A percentile compares a stretch with the other conserved stretches of the same genome.
Evolutionary conservation across 768 basidiomycete genomes (phyloP).

Genomic region (Pulveroboletus sp.): DNA sequence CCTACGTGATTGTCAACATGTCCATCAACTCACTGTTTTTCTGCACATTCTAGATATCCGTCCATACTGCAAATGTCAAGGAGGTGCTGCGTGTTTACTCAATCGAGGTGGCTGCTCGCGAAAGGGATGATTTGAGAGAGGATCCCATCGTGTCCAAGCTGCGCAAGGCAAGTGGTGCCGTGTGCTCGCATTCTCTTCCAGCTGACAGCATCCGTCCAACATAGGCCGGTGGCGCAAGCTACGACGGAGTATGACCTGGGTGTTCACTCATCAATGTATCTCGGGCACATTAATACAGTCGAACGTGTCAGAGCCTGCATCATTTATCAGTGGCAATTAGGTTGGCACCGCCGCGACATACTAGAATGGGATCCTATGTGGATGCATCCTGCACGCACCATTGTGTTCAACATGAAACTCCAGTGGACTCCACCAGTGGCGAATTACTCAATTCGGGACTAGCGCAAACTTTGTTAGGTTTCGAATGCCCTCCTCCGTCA

Average conservation of each 20-base stretch:
- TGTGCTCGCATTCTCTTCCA: conserved; percentile 9
- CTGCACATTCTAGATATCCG: conserved; percentile 67
- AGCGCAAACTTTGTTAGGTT: conserved; percentile 48
- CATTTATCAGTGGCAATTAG: conserved; percentile 22
- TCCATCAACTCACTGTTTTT: conserved; percentile 30
- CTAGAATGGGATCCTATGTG: conserved; percentile 2
- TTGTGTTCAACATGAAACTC: background rate
- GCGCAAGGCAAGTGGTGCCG: conserved; percentile 62
- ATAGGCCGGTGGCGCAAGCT: conserved; percentile 86
- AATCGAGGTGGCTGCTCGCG: conserved; percentile 84
- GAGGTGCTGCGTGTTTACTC: conserved; percentile 71
- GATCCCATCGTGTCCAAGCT: conserved; percentile 79
- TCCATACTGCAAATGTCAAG: conserved; percentile 89
- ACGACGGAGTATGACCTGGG: conserved; percentile 68
- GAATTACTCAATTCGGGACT: conserved; percentile 20
- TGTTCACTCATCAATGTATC: conserved; percentile 12
- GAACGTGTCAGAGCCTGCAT: conserved; percentile 13
- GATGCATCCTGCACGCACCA: background rate
- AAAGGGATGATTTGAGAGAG: conserved; percentile 83
- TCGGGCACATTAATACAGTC: conserved; percentile 10
- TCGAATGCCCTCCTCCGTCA: conserved; percentile 67
- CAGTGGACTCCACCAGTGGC: conserved; percentile 1
- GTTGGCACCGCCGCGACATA: conserved; percentile 20
- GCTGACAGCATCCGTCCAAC: conserved; percentile 15
- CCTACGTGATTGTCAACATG: conserved; percentile 19